phyloP scores from a whole-genome alignment of 306 rosid species.

The Fragaria iinumae region DNA sequence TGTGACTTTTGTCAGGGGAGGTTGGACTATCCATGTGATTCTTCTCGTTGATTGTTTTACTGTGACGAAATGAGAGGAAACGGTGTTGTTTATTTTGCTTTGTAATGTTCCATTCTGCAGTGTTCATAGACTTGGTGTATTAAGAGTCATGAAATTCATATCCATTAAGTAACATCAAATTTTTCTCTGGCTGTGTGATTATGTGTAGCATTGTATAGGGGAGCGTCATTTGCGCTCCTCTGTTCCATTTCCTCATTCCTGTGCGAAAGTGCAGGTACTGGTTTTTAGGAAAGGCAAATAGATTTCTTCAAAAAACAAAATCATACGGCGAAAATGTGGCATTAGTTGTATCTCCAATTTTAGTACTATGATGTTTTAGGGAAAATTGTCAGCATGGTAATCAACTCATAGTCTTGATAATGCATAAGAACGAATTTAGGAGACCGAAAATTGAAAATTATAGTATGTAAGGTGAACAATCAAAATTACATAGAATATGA shows the following conservation, averaged over 20 bases:
- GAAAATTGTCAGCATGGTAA: neutral
- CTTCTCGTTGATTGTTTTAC: neutral
- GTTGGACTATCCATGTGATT: slow-evolving; percentile 9
- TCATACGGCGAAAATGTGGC: neutral
- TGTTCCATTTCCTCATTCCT: neutral
- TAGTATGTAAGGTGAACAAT: neutral
- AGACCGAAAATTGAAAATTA: neutral
- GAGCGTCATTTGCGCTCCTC: neutral
- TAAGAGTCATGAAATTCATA: neutral
- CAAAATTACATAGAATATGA: neutral
- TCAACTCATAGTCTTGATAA: neutral
- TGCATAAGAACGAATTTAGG: neutral
- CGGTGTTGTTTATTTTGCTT: neutral
- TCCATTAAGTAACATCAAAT: neutral
- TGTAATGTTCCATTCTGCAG: neutral
- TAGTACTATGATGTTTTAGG: neutral
- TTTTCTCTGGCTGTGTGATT: neutral
- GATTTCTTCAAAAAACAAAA: neutral
- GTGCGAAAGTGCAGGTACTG: neutral
- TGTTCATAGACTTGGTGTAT: neutral
- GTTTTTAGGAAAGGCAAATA: neutral
- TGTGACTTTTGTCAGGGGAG: slow-evolving; percentile 27
- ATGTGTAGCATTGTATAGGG: neutral
- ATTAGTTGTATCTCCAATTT: neutral
- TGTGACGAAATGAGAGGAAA: neutral